These are phyloP conservation scores for Globisporangium mamillatum DNA, from an alignment of 352 stramenopile genomes.

Conservation along the genomic window DNA sequence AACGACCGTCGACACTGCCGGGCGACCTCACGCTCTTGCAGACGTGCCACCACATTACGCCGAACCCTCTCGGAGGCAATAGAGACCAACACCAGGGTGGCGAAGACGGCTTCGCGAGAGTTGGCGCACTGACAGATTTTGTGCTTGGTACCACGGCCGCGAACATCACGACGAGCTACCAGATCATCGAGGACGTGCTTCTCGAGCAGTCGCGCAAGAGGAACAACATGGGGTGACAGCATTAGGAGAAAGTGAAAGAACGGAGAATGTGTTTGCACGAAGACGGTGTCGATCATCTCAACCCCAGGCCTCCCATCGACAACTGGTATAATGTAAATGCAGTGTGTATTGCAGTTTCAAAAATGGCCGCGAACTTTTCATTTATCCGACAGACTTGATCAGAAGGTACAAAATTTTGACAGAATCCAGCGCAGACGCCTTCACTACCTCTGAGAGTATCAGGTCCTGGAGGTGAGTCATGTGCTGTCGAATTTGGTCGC, in stretches of 20 bases:
- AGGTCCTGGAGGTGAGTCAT: not conserved
- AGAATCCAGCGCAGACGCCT: not conserved
- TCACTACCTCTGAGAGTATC: constrained; percentile 1
- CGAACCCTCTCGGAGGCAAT: not conserved
- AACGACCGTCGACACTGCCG: constrained; percentile 12
- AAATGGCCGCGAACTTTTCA: not conserved
- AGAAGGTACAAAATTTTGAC: not conserved
- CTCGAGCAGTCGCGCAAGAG: constrained; percentile 10
- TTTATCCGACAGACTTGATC: not conserved
- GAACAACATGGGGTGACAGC: not conserved
- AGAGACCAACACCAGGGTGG: not conserved
- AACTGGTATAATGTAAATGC: too few relatives aligned
- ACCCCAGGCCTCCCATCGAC: too few relatives aligned
- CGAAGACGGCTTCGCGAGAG: not conserved
- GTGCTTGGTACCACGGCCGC: constrained; percentile 20
- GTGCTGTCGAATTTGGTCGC: constrained; percentile 6
- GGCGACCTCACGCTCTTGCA: constrained; percentile 18
- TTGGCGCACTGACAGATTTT: constrained; percentile 25
- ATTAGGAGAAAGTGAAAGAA: too few relatives aligned
- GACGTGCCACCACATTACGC: constrained; percentile 24
- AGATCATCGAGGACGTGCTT: constrained; percentile 26
- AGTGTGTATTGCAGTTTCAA: not conserved
- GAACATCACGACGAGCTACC: constrained; percentile 21
- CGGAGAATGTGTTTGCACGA: too few relatives aligned
- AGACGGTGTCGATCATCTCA: too few relatives aligned